Conservation (phyloP, 352 stramenopile genomes). For the Globisporangium solare region DNA sequence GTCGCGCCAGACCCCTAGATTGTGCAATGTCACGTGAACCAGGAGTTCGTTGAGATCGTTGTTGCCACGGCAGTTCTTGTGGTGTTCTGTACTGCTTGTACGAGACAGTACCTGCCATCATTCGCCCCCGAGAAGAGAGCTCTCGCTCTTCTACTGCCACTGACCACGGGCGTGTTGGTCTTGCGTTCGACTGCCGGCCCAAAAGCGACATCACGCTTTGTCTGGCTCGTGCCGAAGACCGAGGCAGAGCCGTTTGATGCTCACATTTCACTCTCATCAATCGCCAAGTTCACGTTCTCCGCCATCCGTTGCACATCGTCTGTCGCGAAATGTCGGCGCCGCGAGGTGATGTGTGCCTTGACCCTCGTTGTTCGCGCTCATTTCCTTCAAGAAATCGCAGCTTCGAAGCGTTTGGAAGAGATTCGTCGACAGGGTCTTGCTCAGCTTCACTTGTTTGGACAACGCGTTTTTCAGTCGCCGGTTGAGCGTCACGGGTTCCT, state of each 20-base stretch:
- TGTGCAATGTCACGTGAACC: neutral
- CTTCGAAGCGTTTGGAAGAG: neutral
- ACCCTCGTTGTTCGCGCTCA: neutral
- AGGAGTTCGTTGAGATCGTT: neutral
- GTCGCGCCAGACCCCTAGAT: neutral
- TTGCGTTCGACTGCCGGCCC: slow-evolving; percentile 6
- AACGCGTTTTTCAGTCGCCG: slow-evolving; percentile 34
- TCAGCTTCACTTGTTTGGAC: slow-evolving; percentile 33
- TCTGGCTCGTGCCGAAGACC: slow-evolving; percentile 2
- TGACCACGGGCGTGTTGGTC: slow-evolving; percentile 1
- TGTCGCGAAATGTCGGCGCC: neutral
- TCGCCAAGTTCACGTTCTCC: neutral
- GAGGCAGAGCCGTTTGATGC: neutral
- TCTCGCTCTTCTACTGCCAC: neutral
- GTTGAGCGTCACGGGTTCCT: slow-evolving; percentile 36
- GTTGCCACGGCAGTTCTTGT: neutral
- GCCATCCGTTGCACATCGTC: neutral
- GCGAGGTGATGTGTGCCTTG: neutral
- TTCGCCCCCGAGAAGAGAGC: slow-evolving; percentile 3
- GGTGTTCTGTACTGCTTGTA: neutral
- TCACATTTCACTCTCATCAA: slow-evolving; percentile 3
- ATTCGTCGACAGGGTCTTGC: slow-evolving; percentile 23
- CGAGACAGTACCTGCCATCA: neutral
- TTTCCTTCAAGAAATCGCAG: neutral
- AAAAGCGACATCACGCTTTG: neutral